These are phyloP conservation scores for Aspergillus flavus DNA, from an alignment of 2,329 filamentous ascomycete genomes.

Conservation along the genomic window DNA sequence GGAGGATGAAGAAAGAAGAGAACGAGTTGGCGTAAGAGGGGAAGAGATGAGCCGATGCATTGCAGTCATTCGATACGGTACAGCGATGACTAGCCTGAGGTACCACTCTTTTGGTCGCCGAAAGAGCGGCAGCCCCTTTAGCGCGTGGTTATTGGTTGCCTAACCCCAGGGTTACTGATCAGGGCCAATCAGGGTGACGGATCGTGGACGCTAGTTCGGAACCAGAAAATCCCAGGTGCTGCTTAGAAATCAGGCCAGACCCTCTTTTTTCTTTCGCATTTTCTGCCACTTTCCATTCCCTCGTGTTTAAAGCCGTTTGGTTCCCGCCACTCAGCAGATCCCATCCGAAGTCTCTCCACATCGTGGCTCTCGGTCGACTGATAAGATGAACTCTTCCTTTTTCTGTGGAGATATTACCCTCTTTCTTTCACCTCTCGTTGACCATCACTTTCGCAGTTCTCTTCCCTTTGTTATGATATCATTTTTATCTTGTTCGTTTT, in stretches of 20 bases:
- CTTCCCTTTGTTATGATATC: not conserved
- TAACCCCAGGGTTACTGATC: not conserved
- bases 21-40: conserved; percentile 1
- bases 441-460: not conserved
- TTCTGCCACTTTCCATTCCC: conserved; percentile 10
- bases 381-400: not conserved
- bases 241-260: conserved; percentile 33
- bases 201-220: conserved; percentile 6
- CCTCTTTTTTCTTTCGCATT: conserved; percentile 14
- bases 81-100: not conserved
- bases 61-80: conserved; percentile 5
- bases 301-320: not conserved
- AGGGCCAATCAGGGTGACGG: not conserved
- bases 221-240: conserved; percentile 7
- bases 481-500: not conserved
- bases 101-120: not conserved
- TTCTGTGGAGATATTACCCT: not conserved
- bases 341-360: not conserved
- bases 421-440: not conserved
- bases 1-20: not conserved
- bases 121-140: not conserved
- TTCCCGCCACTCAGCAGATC: conserved; percentile 6
- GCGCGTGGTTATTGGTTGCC: not conserved
- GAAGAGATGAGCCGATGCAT: not conserved
- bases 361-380: not conserved